Base-by-base conservation (phyloP, 257 asterid genomes). In the Scutellaria baicalensis region DNA sequence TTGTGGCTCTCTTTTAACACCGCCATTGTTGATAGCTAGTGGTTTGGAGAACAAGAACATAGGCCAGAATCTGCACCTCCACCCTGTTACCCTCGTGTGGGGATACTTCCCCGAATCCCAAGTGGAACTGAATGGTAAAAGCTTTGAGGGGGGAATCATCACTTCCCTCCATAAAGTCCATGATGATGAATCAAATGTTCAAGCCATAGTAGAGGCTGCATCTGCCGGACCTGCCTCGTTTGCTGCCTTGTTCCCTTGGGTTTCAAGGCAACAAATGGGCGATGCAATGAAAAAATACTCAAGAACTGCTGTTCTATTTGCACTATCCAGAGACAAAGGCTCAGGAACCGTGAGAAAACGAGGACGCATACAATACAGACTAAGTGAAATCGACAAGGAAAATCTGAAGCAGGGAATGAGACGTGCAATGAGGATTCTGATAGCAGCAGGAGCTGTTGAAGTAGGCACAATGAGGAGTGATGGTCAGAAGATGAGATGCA, bases 371-470 rank as follows among this genome's bases (percentile, higher is more conserved):
- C 65, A 55, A 0, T 87, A 93, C 71, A 68, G 59, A 18, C 4
- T 89, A 47, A 74, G 73, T 16, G 78, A 55, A 43, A 9, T 55
- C 0, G 97, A 90, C 58, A 82, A 77, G 51, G 94, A 87, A 64
- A 89, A 91, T 60, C 81, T 93, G 1, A 87, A 78, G 66, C 16
- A 49, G 0, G 96, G 97, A 0, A 10, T 93, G 82, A 84, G 95
- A 58, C 84, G 70, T 36, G 93, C 92, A 6, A 13, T 91, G 79
- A 77, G 95, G 74, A 93, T 93, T 27, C 71, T 93, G 51, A 75
- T 88, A 3, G 90, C 82, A 5, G 98, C 98, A 0, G 96, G 97
- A 65, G 98, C 98, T 0, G 83, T 33, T n/a, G 98, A 93, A 72
- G 97, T 88, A 9, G 98, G 98, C 6, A 93, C 96, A 0, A 84